These are phyloP conservation scores for Fonsecaea nubica DNA, from an alignment of 2,329 filamentous ascomycete species.

Conservation along the genomic window DNA sequence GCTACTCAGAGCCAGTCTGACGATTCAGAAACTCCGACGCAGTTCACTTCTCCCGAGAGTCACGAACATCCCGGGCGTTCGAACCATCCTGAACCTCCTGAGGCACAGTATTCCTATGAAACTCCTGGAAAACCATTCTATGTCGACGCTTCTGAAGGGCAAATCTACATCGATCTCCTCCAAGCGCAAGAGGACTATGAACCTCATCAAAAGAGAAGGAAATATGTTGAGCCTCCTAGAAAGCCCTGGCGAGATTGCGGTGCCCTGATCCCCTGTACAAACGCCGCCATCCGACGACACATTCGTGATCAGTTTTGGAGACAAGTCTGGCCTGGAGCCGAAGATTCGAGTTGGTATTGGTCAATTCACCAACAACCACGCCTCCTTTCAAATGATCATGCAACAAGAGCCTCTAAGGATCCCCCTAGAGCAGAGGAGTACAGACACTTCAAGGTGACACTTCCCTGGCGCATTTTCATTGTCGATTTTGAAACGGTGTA, in stretches of 20 bases:
- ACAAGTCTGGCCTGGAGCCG: constrained; percentile 4
- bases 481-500: constrained; percentile 17
- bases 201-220: neutral
- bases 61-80: neutral
- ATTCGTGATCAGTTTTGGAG: constrained; percentile 2
- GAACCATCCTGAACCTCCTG: neutral
- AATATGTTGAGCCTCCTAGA: neutral
- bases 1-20: neutral
- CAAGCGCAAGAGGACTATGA: neutral
- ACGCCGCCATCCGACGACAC: too few species aligned
- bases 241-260: neutral
- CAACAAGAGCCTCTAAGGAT: neutral
- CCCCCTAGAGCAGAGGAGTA: constrained; percentile 16
- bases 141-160: too few species aligned
- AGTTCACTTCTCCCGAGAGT: neutral
- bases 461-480: constrained; percentile 11
- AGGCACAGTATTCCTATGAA: neutral
- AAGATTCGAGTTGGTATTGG: constrained; percentile 16
- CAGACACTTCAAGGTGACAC: constrained; percentile 6
- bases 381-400: constrained; percentile 6
- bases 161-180: neutral
- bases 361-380: constrained; percentile 8
- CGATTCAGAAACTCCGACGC: neutral
- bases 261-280: too few species aligned
- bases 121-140: neutral